Conservation (phyloP, 2,329 filamentous ascomycete genomes). For the Aspergillus persii region DNA sequence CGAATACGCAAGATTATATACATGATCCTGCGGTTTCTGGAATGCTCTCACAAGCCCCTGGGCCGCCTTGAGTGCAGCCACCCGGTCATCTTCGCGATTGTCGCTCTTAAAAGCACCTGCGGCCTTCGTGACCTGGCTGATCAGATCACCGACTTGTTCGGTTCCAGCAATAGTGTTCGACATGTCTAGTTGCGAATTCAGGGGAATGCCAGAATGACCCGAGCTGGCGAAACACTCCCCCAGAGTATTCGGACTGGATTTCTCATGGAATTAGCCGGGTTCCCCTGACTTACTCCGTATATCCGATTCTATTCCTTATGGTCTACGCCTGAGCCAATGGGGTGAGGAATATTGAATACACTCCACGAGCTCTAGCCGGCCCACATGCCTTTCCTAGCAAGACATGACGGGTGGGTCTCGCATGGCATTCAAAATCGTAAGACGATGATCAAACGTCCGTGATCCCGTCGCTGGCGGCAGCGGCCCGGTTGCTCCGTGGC, state of each 20-base stretch:
- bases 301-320: not conserved
- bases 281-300: too few relatives aligned
- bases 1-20: slow-evolving; percentile 11
- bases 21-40: slow-evolving; percentile 9
- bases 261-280: not conserved
- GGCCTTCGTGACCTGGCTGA: not conserved
- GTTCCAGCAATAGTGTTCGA: not conserved
- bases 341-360: not conserved
- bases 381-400: not conserved
- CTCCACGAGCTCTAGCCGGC: too few relatives aligned
- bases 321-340: not conserved
- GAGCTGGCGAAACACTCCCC: not conserved
- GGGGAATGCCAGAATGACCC: not conserved
- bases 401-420: not conserved
- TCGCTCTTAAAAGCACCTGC: not conserved
- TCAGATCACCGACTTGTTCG: not conserved
- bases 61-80: slow-evolving; percentile 8
- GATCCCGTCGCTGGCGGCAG: too few relatives aligned
- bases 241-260: not conserved
- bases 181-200: not conserved
- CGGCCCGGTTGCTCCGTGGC: not conserved
- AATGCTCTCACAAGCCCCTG: slow-evolving; percentile 6
- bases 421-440: not conserved
- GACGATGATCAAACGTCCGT: too few relatives aligned
- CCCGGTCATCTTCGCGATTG: slow-evolving; percentile 2